Percentiles rank a stretch among this genome's conserved stretches.
Conservation (phyloP, 805 yeast genomes). For the Hanseniaspora singularis region DNA sequence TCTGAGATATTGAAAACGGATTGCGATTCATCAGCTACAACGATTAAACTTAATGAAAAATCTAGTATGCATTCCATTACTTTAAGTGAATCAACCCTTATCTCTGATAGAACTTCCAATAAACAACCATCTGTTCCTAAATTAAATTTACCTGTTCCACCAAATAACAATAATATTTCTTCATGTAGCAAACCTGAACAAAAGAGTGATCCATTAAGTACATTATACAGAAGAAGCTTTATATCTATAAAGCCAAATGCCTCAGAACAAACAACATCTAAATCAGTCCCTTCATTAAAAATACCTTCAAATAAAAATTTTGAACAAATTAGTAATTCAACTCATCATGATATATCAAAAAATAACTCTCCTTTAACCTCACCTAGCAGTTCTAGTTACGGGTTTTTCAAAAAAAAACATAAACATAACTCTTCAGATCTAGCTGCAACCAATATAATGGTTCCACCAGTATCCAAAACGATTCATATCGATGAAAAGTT, state of each 20-base stretch:
- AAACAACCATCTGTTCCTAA: constrained; percentile 4
- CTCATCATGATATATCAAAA: too few species aligned
- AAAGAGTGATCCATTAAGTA: constrained; percentile 26
- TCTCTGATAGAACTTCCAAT: too few species aligned
- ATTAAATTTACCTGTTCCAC: constrained; percentile 9
- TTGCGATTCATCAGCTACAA: constrained; percentile 1
- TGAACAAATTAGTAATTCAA: neutral
- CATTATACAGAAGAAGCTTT: constrained; percentile 29
- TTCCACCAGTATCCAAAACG: too few species aligned
- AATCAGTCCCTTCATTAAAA: neutral
- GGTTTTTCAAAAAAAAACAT: constrained; percentile 50
- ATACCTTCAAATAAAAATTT: neutral
- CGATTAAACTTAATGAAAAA: neutral
- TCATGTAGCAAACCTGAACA: constrained; percentile 2
- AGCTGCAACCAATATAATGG: too few species aligned
- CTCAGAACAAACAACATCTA: constrained; percentile 4
- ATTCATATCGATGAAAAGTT: constrained; percentile 13
- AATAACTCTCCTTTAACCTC: constrained; percentile 22
- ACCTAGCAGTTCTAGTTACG: constrained; percentile 21
- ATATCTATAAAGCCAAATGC: constrained; percentile 26
- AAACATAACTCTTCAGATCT: constrained; percentile 47
- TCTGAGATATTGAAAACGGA: too few species aligned
- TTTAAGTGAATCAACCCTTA: too few species aligned
- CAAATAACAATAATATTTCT: neutral
- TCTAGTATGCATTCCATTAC: neutral